A percentile compares a stretch with the other conserved stretches of the same genome.
Conservation (phyloP, 495 filamentous ascomycete species). For the Jackrogersella minutella region DNA sequence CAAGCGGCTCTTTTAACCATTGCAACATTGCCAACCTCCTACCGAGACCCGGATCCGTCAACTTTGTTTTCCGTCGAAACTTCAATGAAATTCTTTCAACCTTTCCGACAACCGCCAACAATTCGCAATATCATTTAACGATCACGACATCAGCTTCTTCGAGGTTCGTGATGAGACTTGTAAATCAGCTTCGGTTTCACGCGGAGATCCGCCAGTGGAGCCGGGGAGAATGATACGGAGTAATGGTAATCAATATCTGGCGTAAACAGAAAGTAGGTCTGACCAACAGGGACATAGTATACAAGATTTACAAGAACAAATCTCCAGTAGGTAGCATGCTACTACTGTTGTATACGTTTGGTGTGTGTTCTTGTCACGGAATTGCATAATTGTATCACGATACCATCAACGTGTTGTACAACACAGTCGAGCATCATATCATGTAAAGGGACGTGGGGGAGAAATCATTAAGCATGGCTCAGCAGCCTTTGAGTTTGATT, state of each 20-base stretch:
- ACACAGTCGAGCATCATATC: neutral
- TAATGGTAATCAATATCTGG: neutral
- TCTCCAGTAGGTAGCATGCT: no score
- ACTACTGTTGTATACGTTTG: no score
- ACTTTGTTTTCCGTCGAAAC: constrained; percentile 2
- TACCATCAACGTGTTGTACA: neutral
- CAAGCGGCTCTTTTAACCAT: constrained; percentile 40
- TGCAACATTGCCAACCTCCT: constrained; percentile 35
- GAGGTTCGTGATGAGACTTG: neutral
- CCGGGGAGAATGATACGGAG: neutral
- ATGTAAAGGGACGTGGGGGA: neutral
- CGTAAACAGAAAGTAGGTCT: neutral
- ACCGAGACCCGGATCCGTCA: constrained; percentile 33
- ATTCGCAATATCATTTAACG: constrained; percentile 19
- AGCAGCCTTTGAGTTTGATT: neutral
- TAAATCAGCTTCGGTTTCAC: neutral
- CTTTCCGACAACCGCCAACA: constrained; percentile 32
- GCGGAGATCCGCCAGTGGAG: neutral
- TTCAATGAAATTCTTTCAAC: neutral
- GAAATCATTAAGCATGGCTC: neutral
- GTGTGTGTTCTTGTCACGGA: no score
- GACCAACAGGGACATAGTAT: neutral
- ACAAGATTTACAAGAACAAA: no score
- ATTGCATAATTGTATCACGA: neutral
- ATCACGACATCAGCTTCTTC: constrained; percentile 32